Evolutionary conservation across 768 basidiomycete genomes (phyloP).

Genomic region (Leccinum broughii): DNA sequence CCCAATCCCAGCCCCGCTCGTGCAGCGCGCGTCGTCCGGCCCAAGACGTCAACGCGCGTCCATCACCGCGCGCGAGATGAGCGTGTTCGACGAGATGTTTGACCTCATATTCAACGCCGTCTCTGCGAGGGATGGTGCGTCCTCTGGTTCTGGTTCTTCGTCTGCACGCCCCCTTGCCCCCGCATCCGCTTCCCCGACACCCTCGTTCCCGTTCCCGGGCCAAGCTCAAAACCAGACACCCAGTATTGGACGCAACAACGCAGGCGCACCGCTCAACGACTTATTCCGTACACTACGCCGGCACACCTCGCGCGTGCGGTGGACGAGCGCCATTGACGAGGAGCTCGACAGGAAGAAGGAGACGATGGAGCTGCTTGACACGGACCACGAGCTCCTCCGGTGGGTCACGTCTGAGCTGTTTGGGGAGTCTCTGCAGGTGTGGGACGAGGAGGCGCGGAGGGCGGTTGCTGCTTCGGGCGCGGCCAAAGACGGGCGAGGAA

Average conservation of each 20-base stretch:
- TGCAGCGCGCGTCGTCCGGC: slow-evolving; percentile 14
- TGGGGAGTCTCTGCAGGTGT: slow-evolving; percentile 44
- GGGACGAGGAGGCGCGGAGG: slow-evolving; percentile 42
- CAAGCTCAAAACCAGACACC: slow-evolving; percentile 9
- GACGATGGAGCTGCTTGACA: slow-evolving; percentile 66
- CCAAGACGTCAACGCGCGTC: slow-evolving; percentile 45
- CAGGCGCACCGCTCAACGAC: slow-evolving; percentile 38
- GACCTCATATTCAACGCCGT: slow-evolving; percentile 64
- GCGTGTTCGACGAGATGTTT: slow-evolving; percentile 72
- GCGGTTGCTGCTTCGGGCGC: slow-evolving; percentile 32
- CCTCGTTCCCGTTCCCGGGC: neutral
- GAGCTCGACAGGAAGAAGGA: slow-evolving; percentile 70
- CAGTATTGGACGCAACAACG: slow-evolving; percentile 15
- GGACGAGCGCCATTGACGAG: slow-evolving; percentile 53
- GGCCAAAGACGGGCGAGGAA: neutral
- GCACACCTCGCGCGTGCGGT: slow-evolving; percentile 49
- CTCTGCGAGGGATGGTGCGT: slow-evolving; percentile 32
- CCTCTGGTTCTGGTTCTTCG: slow-evolving; percentile 1
- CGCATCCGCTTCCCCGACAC: neutral
- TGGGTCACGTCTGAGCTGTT: slow-evolving; percentile 77
- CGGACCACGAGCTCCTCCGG: slow-evolving; percentile 67
- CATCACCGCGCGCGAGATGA: slow-evolving; percentile 68
- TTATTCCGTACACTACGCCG: slow-evolving; percentile 57
- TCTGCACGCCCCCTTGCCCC: neutral
- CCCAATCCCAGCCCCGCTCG: neutral